Evolutionary conservation across 768 basidiomycete genomes (phyloP).

Genomic region (Lentinula sp.): DNA sequence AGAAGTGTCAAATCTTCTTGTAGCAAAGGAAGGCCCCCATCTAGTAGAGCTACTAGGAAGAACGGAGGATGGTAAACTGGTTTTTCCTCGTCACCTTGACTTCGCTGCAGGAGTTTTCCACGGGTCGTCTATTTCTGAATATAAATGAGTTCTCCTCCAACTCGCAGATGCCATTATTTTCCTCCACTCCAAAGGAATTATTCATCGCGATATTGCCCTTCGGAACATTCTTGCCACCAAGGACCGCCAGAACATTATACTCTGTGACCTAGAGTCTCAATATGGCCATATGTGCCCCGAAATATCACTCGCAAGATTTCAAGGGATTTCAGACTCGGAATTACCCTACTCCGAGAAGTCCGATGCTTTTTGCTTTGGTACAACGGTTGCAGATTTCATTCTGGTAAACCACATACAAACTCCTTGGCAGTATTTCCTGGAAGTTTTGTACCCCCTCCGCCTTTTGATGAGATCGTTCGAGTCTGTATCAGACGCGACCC

Average conservation of each 20-base stretch:
- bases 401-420: not conserved
- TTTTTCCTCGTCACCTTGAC: slow-evolving; percentile 3
- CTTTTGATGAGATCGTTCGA: slow-evolving; percentile 6
- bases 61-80: slow-evolving; percentile 6
- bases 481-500: slow-evolving; percentile 2
- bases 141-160: slow-evolving; percentile 2
- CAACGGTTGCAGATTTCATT: slow-evolving; percentile 8
- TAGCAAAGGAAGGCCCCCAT: slow-evolving; percentile 5
- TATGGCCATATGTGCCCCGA: slow-evolving; percentile 7
- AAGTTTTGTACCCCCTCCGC: slow-evolving; percentile 9
- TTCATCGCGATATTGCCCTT: slow-evolving; percentile 2
- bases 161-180: slow-evolving; percentile 3
- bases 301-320: not conserved
- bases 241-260: not conserved
- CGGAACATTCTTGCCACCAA: slow-evolving; percentile 1
- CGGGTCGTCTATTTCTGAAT: not conserved
- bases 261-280: slow-evolving; percentile 8
- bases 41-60: slow-evolving; percentile 8
- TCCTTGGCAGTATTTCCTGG: slow-evolving; percentile 4
- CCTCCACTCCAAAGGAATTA: slow-evolving; percentile 5
- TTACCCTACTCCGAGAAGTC: slow-evolving; percentile 10
- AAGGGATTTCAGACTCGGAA: not conserved
- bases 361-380: slow-evolving; percentile 10
- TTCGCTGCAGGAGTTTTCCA: not conserved
- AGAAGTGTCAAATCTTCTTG: slow-evolving; percentile 5